Evolutionary conservation across 1,139 yeast species (phyloP).

Genomic region (Debaryomyces udenii): DNA sequence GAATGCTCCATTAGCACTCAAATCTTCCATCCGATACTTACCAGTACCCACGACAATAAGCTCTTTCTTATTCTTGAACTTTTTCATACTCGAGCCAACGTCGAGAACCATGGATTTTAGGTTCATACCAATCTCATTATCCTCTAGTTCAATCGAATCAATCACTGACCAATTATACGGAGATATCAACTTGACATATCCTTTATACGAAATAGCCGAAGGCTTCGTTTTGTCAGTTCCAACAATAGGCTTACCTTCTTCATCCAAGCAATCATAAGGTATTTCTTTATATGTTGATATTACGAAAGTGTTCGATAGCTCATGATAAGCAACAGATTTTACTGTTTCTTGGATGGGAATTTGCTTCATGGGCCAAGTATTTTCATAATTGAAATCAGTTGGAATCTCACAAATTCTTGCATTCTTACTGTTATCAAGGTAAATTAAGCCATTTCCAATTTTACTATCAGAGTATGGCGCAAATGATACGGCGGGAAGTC

Average conservation of each 20-base stretch:
- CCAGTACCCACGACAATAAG: slow-evolving; percentile 81
- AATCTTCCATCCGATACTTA: slow-evolving; percentile 76
- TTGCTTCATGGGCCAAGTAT: slow-evolving; percentile 62
- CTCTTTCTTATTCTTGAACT: slow-evolving; percentile 64
- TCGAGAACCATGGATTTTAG: slow-evolving; percentile 64
- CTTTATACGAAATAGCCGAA: slow-evolving; percentile 58
- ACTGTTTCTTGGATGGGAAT: slow-evolving; percentile 64
- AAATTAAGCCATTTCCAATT: slow-evolving; percentile 60
- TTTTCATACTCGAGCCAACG: slow-evolving; percentile 48
- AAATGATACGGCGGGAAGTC: slow-evolving; percentile 64
- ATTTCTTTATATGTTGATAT: slow-evolving; percentile 64
- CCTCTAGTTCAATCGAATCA: slow-evolving; percentile 67
- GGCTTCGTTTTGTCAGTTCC: slow-evolving; percentile 56
- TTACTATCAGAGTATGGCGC: slow-evolving; percentile 50
- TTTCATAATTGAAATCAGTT: slow-evolving; percentile 56
- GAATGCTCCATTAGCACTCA: slow-evolving; percentile 79
- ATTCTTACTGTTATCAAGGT: slow-evolving; percentile 69
- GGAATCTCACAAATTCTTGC: slow-evolving; percentile 73
- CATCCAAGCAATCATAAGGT: slow-evolving; percentile 71
- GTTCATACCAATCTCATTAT: slow-evolving; percentile 66
- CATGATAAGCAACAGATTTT: slow-evolving; percentile 73
- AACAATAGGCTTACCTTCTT: slow-evolving; percentile 67
- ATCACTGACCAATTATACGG: slow-evolving; percentile 78
- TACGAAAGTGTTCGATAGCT: slow-evolving; percentile 63
- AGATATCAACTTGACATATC: slow-evolving; percentile 66